A percentile compares a stretch with the other conserved stretches of the same genome.
Evolutionary conservation across 2,329 filamentous ascomycete genomes (phyloP).

Genomic region (Triangularia setosa): DNA sequence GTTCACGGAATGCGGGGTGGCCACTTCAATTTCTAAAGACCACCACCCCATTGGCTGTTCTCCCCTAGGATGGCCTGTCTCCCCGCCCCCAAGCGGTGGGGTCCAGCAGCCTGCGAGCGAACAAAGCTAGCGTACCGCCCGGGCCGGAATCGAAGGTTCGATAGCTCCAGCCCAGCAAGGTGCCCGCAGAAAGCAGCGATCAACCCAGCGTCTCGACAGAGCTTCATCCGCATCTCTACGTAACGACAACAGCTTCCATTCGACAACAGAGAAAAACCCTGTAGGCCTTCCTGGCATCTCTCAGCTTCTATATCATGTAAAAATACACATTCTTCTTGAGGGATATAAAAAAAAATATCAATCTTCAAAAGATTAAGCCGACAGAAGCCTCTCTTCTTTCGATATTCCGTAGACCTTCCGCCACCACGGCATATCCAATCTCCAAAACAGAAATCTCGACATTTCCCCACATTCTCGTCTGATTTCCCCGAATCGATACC

Average conservation of each 20-base stretch:
- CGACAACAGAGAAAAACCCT: background rate
- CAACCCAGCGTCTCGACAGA: background rate
- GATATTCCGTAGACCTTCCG: background rate
- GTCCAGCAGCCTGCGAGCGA: background rate
- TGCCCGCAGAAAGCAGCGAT: too few relatives aligned
- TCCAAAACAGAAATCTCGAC: background rate
- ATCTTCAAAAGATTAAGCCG: background rate
- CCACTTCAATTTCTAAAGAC: slow-evolving; percentile 32
- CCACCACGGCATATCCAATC: too few relatives aligned
- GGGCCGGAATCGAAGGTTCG: background rate
- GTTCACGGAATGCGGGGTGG: slow-evolving; percentile 37
- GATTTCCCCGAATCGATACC: background rate
- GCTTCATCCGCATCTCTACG: slow-evolving; percentile 4
- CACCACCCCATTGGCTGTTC: slow-evolving; percentile 28
- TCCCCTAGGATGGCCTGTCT: background rate
- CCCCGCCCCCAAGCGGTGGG: slow-evolving; percentile 5
- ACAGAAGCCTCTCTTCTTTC: background rate
- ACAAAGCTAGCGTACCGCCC: background rate
- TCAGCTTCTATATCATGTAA: background rate
- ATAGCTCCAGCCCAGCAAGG: background rate
- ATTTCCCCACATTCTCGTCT: background rate
- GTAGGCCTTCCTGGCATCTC: background rate
- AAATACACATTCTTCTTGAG: background rate
- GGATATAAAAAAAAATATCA: background rate
- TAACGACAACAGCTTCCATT: slow-evolving; percentile 16